These are phyloP conservation scores for Sideroxylon spinosum DNA, from an alignment of 179 eudicot genomes.

Conservation along the genomic window DNA sequence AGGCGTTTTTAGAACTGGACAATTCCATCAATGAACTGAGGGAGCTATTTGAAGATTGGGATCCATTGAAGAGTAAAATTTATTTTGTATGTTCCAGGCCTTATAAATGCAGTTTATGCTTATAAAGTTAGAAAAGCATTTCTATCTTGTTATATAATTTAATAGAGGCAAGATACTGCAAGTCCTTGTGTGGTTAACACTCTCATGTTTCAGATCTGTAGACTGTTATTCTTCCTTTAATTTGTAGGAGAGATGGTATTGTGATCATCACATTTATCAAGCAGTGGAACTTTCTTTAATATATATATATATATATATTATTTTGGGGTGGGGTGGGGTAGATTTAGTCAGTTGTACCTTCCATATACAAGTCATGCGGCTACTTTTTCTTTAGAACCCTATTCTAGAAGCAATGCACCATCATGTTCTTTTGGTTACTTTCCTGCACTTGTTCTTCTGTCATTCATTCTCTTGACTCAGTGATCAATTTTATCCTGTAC, in stretches of 20 bases:
- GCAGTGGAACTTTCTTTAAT: not conserved
- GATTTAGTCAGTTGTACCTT: not conserved
- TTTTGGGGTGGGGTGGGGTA: not conserved
- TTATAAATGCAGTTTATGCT: slow-evolving; percentile 11
- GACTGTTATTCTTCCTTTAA: not conserved
- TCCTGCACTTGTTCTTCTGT: not conserved
- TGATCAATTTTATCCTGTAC: not conserved
- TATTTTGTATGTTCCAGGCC: slow-evolving; percentile 61
- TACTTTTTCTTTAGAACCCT: slow-evolving; percentile 6
- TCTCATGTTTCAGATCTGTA: not conserved
- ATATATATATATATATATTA: not conserved
- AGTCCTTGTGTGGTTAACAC: not conserved
- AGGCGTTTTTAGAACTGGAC: slow-evolving; percentile 48
- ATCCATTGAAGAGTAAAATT: slow-evolving; percentile 80
- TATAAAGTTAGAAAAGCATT: not conserved
- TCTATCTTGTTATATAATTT: not conserved
- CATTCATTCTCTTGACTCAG: not conserved
- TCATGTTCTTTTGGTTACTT: not conserved
- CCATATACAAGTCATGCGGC: not conserved
- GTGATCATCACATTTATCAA: not conserved
- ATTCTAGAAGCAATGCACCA: slow-evolving; percentile 3
- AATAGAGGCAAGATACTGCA: not conserved
- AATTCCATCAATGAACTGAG: slow-evolving; percentile 54
- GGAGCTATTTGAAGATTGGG: slow-evolving; percentile 72
- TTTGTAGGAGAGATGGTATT: not conserved